Percentiles rank a stretch among this genome's conserved stretches.
phyloP scores from a whole-genome alignment of 495 filamentous ascomycete genomes.

The Penicillium parvum region DNA sequence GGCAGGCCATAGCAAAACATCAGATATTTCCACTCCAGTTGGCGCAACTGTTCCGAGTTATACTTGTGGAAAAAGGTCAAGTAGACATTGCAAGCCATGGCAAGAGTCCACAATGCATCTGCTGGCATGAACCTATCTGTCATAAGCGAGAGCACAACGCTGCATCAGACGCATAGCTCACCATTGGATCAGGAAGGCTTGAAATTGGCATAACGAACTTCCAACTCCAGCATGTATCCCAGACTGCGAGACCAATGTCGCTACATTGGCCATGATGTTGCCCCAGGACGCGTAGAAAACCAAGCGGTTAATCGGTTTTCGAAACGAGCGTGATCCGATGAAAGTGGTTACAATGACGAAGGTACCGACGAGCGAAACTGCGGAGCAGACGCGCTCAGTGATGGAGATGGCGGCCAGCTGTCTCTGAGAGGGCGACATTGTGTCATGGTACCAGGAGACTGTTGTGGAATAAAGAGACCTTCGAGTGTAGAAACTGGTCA shows the following conservation, averaged over 20 bases:
- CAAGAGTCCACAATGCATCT: constrained; percentile 75
- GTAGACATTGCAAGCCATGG: constrained; percentile 87
- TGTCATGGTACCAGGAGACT: neutral
- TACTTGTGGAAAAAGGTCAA: constrained; percentile 79
- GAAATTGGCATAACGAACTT: constrained; percentile 64
- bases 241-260: constrained; percentile 66
- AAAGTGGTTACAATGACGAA: constrained; percentile 74
- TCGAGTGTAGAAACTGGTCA: too few relatives aligned
- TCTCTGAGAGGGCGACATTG: neutral
- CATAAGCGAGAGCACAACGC: constrained; percentile 6
- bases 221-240: constrained; percentile 40
- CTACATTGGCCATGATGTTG: constrained; percentile 77
- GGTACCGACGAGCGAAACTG: constrained; percentile 68
- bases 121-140: constrained; percentile 63
- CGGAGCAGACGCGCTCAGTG: constrained; percentile 64
- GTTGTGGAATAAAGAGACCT: neutral
- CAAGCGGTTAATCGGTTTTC: constrained; percentile 85
- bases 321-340: constrained; percentile 37
- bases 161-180: constrained; percentile 24
- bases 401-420: constrained; percentile 44
- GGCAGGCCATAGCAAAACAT: constrained; percentile 72
- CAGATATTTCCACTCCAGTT: constrained; percentile 69
- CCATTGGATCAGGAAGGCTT: constrained; percentile 74
- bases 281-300: constrained; percentile 84
- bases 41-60: constrained; percentile 60